Percentiles rank a stretch among this genome's conserved stretches.
Conservation (phyloP, 2,329 filamentous ascomycete species). For the Penicillium occitanis region DNA sequence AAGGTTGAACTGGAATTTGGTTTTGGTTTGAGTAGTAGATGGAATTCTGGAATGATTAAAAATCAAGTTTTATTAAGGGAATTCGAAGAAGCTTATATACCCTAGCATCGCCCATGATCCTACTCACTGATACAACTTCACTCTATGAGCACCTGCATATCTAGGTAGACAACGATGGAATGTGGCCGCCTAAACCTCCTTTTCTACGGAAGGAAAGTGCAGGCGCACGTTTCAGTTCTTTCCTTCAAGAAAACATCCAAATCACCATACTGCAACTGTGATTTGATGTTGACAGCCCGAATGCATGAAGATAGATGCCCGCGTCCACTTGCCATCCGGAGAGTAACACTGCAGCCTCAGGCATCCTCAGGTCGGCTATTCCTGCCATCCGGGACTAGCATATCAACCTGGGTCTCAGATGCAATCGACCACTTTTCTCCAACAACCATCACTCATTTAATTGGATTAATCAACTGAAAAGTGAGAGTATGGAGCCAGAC, state of each 20-base stretch:
- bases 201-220: background rate
- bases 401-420: background rate
- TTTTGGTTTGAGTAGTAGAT: background rate
- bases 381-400: conserved; percentile 8
- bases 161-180: background rate
- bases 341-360: background rate
- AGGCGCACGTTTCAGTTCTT: background rate
- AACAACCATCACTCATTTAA: background rate
- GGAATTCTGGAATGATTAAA: background rate
- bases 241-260: too few relatives aligned
- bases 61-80: background rate
- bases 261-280: background rate
- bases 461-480: background rate
- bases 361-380: background rate
- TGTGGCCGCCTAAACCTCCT: background rate
- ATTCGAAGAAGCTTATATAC: background rate
- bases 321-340: conserved; percentile 18
- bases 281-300: background rate
- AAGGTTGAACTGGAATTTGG: background rate
- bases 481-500: background rate
- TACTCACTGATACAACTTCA: background rate
- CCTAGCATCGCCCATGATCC: background rate
- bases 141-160: background rate
- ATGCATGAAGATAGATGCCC: background rate
- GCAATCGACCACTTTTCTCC: background rate